Conservation (phyloP, 2,329 filamentous ascomycete species). For the Pseudogymnoascus sp. region DNA sequence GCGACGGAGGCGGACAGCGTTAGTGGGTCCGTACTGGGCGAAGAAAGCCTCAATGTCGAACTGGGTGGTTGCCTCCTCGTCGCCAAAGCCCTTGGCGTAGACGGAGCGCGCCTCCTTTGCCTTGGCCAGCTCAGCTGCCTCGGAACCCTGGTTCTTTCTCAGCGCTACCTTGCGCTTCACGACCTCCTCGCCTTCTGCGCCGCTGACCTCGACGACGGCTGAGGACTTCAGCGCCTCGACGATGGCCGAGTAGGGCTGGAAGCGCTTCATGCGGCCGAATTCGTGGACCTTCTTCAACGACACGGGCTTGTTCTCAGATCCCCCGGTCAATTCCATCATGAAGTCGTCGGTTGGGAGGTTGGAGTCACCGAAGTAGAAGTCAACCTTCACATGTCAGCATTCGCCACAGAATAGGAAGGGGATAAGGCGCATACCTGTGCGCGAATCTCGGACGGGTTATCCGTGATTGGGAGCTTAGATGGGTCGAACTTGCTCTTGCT, state of each 20-base stretch:
- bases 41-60: constrained; percentile 95
- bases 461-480: constrained; percentile 46
- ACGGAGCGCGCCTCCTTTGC: constrained; percentile 63
- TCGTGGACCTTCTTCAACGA: constrained; percentile 67
- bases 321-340: constrained; percentile 70
- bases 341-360: constrained; percentile 87
- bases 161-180: constrained; percentile 71
- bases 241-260: constrained; percentile 79
- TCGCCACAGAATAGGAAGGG: constrained; percentile 12
- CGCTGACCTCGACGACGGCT: constrained; percentile 62
- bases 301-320: constrained; percentile 74
- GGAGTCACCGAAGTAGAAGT: constrained; percentile 92
- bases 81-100: constrained; percentile 91
- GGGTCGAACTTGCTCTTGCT: constrained; percentile 51
- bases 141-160: constrained; percentile 45
- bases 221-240: constrained; percentile 77
- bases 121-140: constrained; percentile 41
- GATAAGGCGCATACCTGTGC: constrained; percentile 46
- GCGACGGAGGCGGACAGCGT: constrained; percentile 80
- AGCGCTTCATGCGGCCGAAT: constrained; percentile 95
- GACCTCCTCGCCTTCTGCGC: constrained; percentile 63
- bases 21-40: constrained; percentile 67
- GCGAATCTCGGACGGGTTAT: constrained; percentile 58
- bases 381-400: constrained; percentile 51
- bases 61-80: constrained; percentile 75